Evolutionary conservation across 352 stramenopile species (phyloP), one percentile per base, ranked within the genome.

Genomic region (Phytophthora boehmeriae): DNA sequence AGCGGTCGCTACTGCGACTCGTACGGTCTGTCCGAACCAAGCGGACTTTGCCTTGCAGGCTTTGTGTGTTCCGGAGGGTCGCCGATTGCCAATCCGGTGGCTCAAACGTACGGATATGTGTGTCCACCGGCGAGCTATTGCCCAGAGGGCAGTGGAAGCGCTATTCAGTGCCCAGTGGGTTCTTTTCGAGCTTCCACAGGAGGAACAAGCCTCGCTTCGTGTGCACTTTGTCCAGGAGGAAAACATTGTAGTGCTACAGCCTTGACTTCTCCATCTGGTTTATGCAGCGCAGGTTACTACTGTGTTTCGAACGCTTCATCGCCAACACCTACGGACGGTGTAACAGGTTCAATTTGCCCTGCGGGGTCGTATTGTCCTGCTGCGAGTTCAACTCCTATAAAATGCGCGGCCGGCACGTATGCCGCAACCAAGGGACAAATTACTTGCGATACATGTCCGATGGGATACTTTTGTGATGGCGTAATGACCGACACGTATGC

Each of bases 1-100:
- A 67, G 78, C 8, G 93, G 93, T 0, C 81, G 71, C 22, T 98
- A 92, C 43, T 98, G 94, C 61, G 92, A 98, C 46, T 88, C 90
- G 14, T 93, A 89, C 46, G 88, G 83, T 1, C 55, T 89, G 1
- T 77, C 60, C 0, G 34, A 44, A 2, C 78, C 75, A 14, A 91
- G 80, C 60, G 82, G 76, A 0, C 66, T 61, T 4, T 93, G 84
- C 50, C 73, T 90, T 8, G 80, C 78, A 56, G 84, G 84, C 0
- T 92, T 88, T 59, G 68, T 92, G 2, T 93, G 84, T 36, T 44
- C 53, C 4, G 78, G 63, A 48, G 79, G 36, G 11, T 96, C 84
- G 0, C 73, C 79, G 8, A 68, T 90, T 36, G 54, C 75, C 16
- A 95, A 90, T 44, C 81, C 83, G 1, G 68, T 84, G 6, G 42